Base-by-base conservation (phyloP, 2,329 filamentous ascomycete species). In the Thielaviopsis ethacetica region DNA sequence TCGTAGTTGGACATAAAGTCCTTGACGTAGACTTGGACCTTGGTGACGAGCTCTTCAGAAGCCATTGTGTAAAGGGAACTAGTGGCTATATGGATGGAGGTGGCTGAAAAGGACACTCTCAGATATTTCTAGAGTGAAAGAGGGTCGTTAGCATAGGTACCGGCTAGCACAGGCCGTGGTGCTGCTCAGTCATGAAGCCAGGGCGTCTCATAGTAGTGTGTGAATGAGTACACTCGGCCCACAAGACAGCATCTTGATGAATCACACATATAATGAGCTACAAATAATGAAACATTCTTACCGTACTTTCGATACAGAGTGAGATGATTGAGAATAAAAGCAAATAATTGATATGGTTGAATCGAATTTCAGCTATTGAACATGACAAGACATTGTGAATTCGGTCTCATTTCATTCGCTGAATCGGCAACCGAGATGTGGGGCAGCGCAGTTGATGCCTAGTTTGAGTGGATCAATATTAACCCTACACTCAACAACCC, bases 1-100 rank as follows among this genome's bases (percentile, higher is more conserved):
- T 96, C 91, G 71, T 88, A 88, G 63, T 80, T 76, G 53, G 80
- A 75, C 84, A 91, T 91, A 74, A 86, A 89, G 50, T 76, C 73
- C 66, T 81, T 74, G 57, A 88, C 83, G 68, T 84, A 87, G 53
- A 72, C 71, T 19, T 80, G 81, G 61, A 84, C 79, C 55, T 73
- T 70, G 67, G 81, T 72, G 63, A 86, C 73, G 59, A 76, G 70
- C 52, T 72, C 70, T 60, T 73, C 69, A 1, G 57, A 5, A 22
- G 5, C 12, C 53, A 54, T 54, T 15, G 27, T 21, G 0, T 19
- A 21, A 19, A 52, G 15, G 24, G 51, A 53, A 27, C 24, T 53
- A 3, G 24, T 53, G 19, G 10, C 10, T 53, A 13, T 26, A 53
- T 53, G 7, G 51, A 19, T 26, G 10, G 15, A 4, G 22, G 17